Base-by-base conservation (phyloP, 1,139 yeast species). In the Kurtzmaniella natalensis region DNA sequence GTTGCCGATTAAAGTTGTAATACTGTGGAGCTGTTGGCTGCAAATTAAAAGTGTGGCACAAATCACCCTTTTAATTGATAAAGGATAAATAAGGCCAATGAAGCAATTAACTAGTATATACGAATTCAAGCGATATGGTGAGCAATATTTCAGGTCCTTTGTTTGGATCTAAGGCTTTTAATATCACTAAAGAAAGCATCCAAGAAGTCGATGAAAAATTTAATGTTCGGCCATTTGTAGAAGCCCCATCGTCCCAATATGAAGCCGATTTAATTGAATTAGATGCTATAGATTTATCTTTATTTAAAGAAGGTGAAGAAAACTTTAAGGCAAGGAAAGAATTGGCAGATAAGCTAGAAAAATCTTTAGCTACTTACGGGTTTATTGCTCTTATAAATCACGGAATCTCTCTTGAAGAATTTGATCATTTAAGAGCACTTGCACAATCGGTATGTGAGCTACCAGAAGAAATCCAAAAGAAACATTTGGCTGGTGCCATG, bases 401-500 rank as follows among this genome's bases (percentile, higher is more conserved):
- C 35, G 57, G 56, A 7, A 47, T 52, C 26, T 41, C 41, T 11
- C 22, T 27, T 9, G 48, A 44, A 17, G 40, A 37, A 16, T 45
- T 51, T 31, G 49, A 48, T n/a, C 44, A 39, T 19, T 37, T 52
- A 22, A 41, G 50, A 25, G 42, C 55, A 4, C 35, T 48, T 34
- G 55, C 55, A 5, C 57, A 52, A 36, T 46, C 55, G 2, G 33
- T 51, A 7, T 41, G 51, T 11, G 56, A 52, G 31, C 37, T 51
- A 13, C 53, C 55, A 4, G 47, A 41, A n/a, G 56, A 51, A 19
- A 45, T 36, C 3, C 46, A 47, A 31, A 33, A 38, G 28, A 41
- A 48, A 15, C 44, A 44, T 34, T 39, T 53, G 13, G 61, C 62
- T 3, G 62, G 61, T 3, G 57, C 61, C n/a, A 45, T 46, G 42